A percentile compares a stretch with the other conserved stretches of the same genome.
Evolutionary conservation across 306 rosid genomes (phyloP).

Genomic region (Sesbania bispinosa): DNA sequence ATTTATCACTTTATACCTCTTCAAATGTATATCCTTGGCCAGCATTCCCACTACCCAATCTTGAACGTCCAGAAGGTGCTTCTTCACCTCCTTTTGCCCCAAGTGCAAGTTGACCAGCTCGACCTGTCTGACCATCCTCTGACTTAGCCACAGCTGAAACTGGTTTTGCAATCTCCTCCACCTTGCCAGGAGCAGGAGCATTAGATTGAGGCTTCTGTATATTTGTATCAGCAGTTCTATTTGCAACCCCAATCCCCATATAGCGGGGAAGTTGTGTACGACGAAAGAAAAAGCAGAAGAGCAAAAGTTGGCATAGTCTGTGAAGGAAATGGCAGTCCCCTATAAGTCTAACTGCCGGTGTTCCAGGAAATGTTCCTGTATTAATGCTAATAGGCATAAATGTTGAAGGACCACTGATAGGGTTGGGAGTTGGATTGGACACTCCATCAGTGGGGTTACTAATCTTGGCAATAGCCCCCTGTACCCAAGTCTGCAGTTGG

Average conservation of each 20-base stretch:
- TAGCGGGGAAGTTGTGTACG: constrained; percentile 80
- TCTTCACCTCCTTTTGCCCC: constrained; percentile 84
- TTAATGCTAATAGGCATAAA: constrained; percentile 97
- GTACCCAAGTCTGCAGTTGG: constrained; percentile 97
- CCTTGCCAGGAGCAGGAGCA: constrained; percentile 65
- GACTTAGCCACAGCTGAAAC: constrained; percentile 53
- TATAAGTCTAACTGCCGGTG: constrained; percentile 97
- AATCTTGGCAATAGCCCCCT: constrained; percentile 96
- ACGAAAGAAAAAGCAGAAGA: constrained; percentile 96
- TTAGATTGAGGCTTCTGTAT: constrained; percentile 68
- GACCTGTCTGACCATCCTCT: constrained; percentile 70
- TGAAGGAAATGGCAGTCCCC: constrained; percentile 99
- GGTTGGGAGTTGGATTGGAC: constrained; percentile 77
- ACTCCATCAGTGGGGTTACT: constrained; percentile 83
- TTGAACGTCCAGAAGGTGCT: constrained; percentile 64
- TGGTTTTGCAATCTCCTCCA: constrained; percentile 75
- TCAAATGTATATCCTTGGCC: constrained; percentile 99
- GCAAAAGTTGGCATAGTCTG: constrained; percentile 91
- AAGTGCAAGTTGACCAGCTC: constrained; percentile 60
- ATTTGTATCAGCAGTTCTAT: constrained; percentile 70
- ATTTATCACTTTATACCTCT: constrained; percentile 54
- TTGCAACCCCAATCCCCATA: constrained; percentile 56
- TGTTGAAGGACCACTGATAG: constrained; percentile 87
- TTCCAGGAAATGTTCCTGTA: constrained; percentile 99
- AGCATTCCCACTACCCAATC: constrained; percentile 93